Base-by-base conservation (phyloP, 2,329 filamentous ascomycete species). In the Didymella sp. region DNA sequence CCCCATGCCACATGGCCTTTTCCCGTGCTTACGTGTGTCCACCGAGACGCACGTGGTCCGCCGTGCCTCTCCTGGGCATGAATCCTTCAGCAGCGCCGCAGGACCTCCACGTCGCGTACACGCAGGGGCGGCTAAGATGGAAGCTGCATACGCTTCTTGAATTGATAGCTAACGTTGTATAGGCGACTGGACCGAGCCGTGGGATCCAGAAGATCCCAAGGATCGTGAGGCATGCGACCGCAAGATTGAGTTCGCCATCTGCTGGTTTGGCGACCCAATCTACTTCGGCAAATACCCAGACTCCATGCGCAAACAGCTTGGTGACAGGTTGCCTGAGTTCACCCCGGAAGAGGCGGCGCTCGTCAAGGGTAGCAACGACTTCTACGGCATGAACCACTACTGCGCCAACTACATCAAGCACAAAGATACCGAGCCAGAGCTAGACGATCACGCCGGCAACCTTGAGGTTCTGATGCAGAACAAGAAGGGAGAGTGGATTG, bases 321-420 rank as follows among this genome's bases (percentile, higher is more conserved):
- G 91, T 53, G 82, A 88, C 72, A 86, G 91, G 13, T 83, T 96
- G 44, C 92, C 92, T 5, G 80, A 81, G 41, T 95, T 90, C 75
- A 92, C 89, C 0, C 76, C 83, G 0, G 89, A 91, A 64, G 91
- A 96, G 72, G 76, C 81, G 22, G 85, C 85, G 2, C 81, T 95
- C n/a, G 87, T 96, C 42, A 83, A 89, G 70, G 91, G 90, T n/a
- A 91, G 88, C 73, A 95, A 95, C 76, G 92, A 96, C 80, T 96
- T 96, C 78, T 96, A 96, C 77, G 92, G 91, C 75, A 94, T 94
- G 90, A 96, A 96, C 81, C 89, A 92, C 82, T 96, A 96, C 81
- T 93, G 90, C 47, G 89, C 91, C 71, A 91, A 95, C 82, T 96
- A 90, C 79, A 87, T 96, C 79, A 88, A 87, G 75, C 88, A 93